Conservation (phyloP, 1,284 basidiomycete species). For the Apiotrichum sp. region DNA sequence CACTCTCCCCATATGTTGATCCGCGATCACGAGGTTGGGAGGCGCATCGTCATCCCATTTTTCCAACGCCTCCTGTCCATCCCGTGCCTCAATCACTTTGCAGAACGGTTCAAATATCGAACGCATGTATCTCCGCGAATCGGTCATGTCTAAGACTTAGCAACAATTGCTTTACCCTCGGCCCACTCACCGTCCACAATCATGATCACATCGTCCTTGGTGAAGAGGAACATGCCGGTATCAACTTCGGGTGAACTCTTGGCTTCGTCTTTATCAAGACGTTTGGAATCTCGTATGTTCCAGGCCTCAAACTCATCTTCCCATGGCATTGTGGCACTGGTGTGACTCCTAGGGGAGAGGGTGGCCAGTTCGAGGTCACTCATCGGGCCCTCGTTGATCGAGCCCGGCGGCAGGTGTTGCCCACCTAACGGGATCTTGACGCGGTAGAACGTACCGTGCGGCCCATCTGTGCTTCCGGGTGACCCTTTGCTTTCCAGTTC, state of each 20-base stretch:
- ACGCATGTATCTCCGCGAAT: constrained; percentile 38
- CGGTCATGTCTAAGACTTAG: constrained; percentile 20
- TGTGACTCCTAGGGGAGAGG: too few species aligned
- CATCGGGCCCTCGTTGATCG: background rate
- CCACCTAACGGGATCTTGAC: constrained; percentile 11
- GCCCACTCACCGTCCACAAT: constrained; percentile 36
- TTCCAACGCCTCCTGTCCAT: constrained; percentile 45
- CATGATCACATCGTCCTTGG: constrained; percentile 37
- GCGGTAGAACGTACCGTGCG: constrained; percentile 15
- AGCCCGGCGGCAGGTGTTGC: background rate
- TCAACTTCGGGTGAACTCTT: constrained; percentile 27
- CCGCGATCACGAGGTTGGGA: constrained; percentile 44
- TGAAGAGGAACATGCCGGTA: constrained; percentile 38
- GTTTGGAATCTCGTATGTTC: too few species aligned
- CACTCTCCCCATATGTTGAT: constrained; percentile 48
- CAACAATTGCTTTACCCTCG: constrained; percentile 10
- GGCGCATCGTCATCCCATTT: constrained; percentile 24
- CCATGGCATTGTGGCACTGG: too few species aligned
- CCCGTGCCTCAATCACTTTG: constrained; percentile 43
- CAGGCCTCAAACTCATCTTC: background rate
- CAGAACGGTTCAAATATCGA: constrained; percentile 45
- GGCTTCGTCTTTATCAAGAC: too few species aligned
- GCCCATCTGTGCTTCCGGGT: constrained; percentile 25
- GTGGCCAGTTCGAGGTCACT: too few species aligned
- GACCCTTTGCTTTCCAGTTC: constrained; percentile 39